These are phyloP conservation scores for Phaffomyces thermotolerans DNA, from an alignment of 805 yeast genomes.

Conservation along the genomic window DNA sequence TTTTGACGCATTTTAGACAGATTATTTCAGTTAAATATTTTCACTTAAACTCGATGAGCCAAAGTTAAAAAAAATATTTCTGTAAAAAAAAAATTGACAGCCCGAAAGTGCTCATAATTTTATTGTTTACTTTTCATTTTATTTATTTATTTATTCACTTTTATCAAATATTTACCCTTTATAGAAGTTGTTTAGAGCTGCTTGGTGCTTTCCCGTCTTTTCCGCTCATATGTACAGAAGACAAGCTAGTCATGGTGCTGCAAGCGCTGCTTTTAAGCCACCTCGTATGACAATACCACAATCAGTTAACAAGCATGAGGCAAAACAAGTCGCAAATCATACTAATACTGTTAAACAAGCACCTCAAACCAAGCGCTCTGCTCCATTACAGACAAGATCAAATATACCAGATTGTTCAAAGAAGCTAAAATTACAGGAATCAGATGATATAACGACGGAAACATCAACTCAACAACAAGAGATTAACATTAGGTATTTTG, in stretches of 20 bases:
- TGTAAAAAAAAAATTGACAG: neutral
- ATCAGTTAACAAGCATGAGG: neutral
- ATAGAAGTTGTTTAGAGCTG: too few species aligned
- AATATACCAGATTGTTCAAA: neutral
- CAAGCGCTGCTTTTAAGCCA: slow-evolving; percentile 10
- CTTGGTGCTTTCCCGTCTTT: too few species aligned
- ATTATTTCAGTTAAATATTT: too few species aligned
- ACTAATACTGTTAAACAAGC: neutral
- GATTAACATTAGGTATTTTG: slow-evolving; percentile 13
- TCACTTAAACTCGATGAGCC: neutral
- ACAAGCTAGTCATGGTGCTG: slow-evolving; percentile 4
- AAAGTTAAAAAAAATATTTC: too few species aligned
- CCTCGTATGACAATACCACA: slow-evolving; percentile 11
- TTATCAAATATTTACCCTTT: neutral
- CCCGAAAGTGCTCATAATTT: neutral
- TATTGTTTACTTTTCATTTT: neutral
- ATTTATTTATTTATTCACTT: neutral
- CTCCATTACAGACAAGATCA: neutral
- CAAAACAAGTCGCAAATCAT: neutral
- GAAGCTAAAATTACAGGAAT: neutral
- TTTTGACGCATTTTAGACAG: slow-evolving; percentile 75
- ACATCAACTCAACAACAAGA: neutral
- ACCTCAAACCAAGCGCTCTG: slow-evolving; percentile 1
- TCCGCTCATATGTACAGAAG: slow-evolving; percentile 9
- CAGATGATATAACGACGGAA: neutral